Evolutionary conservation across 176 grass and related monocot species (phyloP).

Genomic region (Luzula sylvatica): DNA sequence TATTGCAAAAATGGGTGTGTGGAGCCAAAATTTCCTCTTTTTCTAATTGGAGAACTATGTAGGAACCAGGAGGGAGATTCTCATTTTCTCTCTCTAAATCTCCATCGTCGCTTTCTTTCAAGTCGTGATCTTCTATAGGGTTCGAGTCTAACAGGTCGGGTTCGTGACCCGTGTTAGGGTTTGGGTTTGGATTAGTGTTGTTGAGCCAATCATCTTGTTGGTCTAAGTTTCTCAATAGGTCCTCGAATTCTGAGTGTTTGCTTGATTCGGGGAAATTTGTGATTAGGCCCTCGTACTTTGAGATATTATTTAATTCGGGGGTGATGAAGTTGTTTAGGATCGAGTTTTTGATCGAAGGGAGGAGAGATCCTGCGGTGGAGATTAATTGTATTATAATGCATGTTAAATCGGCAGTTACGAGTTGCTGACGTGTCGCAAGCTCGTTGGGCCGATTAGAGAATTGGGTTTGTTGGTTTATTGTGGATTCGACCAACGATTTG

Average conservation of each 20-base stretch:
- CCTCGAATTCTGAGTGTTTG: conserved; percentile 42
- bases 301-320: conserved; percentile 16
- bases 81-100: conserved; percentile 62
- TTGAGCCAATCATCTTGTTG: conserved; percentile 43
- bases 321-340: conserved; percentile 42
- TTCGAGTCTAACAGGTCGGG: conserved; percentile 30
- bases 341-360: conserved; percentile 73
- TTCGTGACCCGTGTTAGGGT: conserved; percentile 29
- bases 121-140: conserved; percentile 62
- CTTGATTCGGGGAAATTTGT: conserved; percentile 21
- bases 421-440: conserved; percentile 60
- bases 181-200: conserved; percentile 34
- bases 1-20: conserved; percentile 83
- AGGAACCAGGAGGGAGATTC: conserved; percentile 69
- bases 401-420: conserved; percentile 67
- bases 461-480: conserved; percentile 39
- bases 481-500: conserved; percentile 58
- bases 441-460: conserved; percentile 29
- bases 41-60: conserved; percentile 73
- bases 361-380: conserved; percentile 68
- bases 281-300: conserved; percentile 20
- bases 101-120: conserved; percentile 81
- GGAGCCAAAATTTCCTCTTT: conserved; percentile 93
- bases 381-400: conserved; percentile 87
- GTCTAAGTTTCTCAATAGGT: conserved; percentile 41